phyloP scores from a whole-genome alignment of 2,329 filamentous ascomycete species.

The Rhytidhysteron rufulum region DNA sequence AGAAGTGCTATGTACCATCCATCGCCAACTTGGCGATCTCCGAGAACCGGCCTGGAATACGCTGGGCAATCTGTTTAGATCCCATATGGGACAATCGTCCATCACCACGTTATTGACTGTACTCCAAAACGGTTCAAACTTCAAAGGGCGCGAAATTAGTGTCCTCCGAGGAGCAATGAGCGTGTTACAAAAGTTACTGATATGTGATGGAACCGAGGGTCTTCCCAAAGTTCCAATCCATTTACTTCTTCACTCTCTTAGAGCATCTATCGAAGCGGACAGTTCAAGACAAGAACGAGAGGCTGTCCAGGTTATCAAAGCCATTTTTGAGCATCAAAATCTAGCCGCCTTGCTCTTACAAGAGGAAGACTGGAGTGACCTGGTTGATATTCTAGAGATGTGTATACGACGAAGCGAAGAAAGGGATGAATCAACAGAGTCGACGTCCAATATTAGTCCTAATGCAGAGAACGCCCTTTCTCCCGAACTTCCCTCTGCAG shows the following conservation, averaged over 20 bases:
- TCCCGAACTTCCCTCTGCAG: conserved; percentile 4
- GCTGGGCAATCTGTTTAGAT: conserved; percentile 66
- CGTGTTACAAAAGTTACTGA: conserved; percentile 26
- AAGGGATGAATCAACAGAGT: conserved; percentile 9
- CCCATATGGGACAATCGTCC: conserved; percentile 68
- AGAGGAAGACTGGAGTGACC: conserved; percentile 63
- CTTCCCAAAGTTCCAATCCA: conserved; percentile 32
- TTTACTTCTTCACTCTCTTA: conserved; percentile 30
- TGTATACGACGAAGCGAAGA: conserved; percentile 43
- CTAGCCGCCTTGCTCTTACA: conserved; percentile 57
- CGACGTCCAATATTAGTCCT: conserved; percentile 9
- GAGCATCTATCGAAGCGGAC: conserved; percentile 24
- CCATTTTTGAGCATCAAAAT: conserved; percentile 42
- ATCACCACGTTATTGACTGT: conserved; percentile 63
- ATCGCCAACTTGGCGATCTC: conserved; percentile 60
- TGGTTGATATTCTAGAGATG: conserved; percentile 57
- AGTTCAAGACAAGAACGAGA: conserved; percentile 36
- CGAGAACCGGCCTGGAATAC: conserved; percentile 66
- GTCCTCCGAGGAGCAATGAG: conserved; percentile 27
- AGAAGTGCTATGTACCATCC: conserved; percentile 68
- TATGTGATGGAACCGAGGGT: conserved; percentile 29
- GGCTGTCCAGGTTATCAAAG: conserved; percentile 49
- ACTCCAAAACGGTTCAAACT: conserved; percentile 23
- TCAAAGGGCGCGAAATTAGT: conserved; percentile 19
- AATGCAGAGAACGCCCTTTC: conserved; percentile 9